Percentiles rank a stretch among this genome's conserved stretches.
phyloP scores from a whole-genome alignment of 2,329 filamentous ascomycete species.

The Pseudocercospora crystallina region DNA sequence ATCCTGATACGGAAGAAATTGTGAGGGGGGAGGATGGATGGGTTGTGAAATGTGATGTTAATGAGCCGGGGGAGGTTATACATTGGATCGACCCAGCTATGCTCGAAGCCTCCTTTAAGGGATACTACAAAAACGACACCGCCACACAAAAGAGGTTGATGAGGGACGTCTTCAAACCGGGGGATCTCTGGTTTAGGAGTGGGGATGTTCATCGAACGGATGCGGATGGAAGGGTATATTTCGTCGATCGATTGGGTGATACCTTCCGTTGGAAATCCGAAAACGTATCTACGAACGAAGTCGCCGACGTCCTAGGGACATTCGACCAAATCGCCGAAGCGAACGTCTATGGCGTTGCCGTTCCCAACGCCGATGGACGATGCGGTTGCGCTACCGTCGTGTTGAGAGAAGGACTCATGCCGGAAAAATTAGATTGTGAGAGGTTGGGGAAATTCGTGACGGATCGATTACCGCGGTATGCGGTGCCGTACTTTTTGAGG shows the following conservation, averaged over 20 bases:
- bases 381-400: constrained; percentile 76
- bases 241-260: constrained; percentile 74
- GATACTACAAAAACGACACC: constrained; percentile 72
- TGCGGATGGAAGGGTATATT: constrained; percentile 69
- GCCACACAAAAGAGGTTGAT: constrained; percentile 74
- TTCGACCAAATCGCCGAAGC: constrained; percentile 10
- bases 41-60: constrained; percentile 60
- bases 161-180: constrained; percentile 67
- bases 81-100: constrained; percentile 66
- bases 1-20: constrained; percentile 68
- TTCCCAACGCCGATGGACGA: constrained; percentile 79
- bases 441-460: constrained; percentile 61
- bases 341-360: constrained; percentile 54
- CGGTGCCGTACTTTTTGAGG: constrained; percentile 74
- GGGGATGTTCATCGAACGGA: constrained; percentile 76
- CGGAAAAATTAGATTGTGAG: constrained; percentile 51
- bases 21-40: constrained; percentile 64
- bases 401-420: constrained; percentile 52
- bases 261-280: constrained; percentile 75
- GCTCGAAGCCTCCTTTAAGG: constrained; percentile 67
- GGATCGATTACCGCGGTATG: constrained; percentile 66
- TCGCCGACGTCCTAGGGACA: constrained; percentile 67
- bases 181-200: constrained; percentile 80
- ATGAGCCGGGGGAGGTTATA: constrained; percentile 73
- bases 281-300: constrained; percentile 56